Base-by-base conservation (phyloP, 768 basidiomycete species). In the Podaxis sp. region DNA sequence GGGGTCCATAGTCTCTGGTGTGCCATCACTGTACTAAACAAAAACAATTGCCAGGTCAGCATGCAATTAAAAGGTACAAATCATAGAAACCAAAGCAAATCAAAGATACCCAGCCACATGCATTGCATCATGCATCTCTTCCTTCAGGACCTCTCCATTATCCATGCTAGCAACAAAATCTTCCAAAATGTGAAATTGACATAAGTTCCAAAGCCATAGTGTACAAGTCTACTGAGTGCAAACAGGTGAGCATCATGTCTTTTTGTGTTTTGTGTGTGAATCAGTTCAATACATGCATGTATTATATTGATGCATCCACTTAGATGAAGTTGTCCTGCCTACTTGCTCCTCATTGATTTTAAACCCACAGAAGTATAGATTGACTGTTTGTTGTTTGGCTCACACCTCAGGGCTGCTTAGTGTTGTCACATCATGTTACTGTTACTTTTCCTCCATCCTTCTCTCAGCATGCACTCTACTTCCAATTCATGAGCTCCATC, bases 1-100 rank as follows among this genome's bases (percentile, higher is more conserved):
- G 91, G 96, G 72, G 69, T 98, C 94, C 7, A 94, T 96, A 58
- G 84, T 88, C 70, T 92, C 88, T 0, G 90, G 88, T 26, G 90
- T 85, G 69, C 93, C 82, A 55, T 99, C 95, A 38, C 87, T 24
- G 92, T 91, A 66, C 94, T 96, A 65, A 30, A 61, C 28, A 49
- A 1, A 52, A 12, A 17, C 26, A 30, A 63, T 33, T n/a, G 36
- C n/a, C 51, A 36, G 55, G 58, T 56, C 50, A 66, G 56, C 60
- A 57, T 56, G 36, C 58, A 22, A 48, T 37, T 26, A 49, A 54
- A 46, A 54, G 20, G 36, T 60, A 41, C 48, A 46, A 28, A 28
- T 60, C 48, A 51, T 66, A 53, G 58, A 49, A 58, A 30, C 26
- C 48, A 61, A 11, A 40, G 38, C 60, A 54, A 58, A 57, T 56